These are phyloP conservation scores for Xylaria flabelliformis DNA, from an alignment of 495 filamentous ascomycete species.

Conservation along the genomic window DNA sequence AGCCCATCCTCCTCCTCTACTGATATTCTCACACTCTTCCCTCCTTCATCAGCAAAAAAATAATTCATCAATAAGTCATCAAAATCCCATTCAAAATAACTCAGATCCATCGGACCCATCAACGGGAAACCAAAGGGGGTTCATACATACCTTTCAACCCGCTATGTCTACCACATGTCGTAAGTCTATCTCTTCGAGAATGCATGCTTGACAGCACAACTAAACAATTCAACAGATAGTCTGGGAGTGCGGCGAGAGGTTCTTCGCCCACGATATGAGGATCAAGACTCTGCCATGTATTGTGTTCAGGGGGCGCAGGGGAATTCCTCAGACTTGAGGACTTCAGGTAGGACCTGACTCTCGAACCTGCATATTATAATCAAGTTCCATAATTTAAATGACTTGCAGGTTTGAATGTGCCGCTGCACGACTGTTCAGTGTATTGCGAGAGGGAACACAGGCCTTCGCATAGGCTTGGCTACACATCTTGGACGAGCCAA, in stretches of 20 bases:
- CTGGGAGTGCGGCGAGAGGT: background rate
- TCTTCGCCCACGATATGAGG: background rate
- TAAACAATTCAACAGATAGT: constrained; percentile 1
- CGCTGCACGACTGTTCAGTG: background rate
- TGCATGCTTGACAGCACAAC: background rate
- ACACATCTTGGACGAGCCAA: background rate
- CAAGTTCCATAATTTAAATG: constrained; percentile 1
- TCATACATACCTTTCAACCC: constrained; percentile 19
- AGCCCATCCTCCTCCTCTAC: constrained; percentile 23
- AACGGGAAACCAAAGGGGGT: background rate
- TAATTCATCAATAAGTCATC: constrained; percentile 17
- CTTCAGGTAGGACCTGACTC: constrained; percentile 1
- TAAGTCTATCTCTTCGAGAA: constrained; percentile 3
- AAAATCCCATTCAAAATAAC: constrained; percentile 12
- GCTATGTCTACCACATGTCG: constrained; percentile 5
- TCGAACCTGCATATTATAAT: background rate
- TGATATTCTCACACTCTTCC: constrained; percentile 11
- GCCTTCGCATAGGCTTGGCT: constrained; percentile 7
- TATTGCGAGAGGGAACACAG: background rate
- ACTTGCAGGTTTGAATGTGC: constrained; percentile 14
- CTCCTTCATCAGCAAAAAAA: constrained; percentile 12
- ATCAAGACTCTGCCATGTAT: constrained; percentile 2
- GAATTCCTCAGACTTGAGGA: background rate
- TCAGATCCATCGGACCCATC: constrained; percentile 1
- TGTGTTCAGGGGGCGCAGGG: background rate